Base-by-base conservation (phyloP, 352 stramenopile species). In the Globisporangium splendens region DNA sequence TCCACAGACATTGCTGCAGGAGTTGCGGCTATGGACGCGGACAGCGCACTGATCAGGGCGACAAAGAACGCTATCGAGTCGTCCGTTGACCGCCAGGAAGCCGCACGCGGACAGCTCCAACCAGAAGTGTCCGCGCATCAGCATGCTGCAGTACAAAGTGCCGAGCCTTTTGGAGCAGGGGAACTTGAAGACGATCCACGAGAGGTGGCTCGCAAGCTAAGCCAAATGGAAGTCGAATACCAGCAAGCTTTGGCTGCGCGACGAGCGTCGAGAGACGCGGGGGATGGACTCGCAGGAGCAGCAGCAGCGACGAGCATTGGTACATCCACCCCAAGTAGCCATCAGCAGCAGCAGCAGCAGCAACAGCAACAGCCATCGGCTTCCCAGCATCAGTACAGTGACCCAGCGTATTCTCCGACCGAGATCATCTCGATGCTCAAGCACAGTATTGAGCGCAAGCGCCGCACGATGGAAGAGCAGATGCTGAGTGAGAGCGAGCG, bases 391-490 rank as follows among this genome's bases (percentile, higher is more conserved):
- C 51, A 56, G 21, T 1, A 24, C 12, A 50, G 28, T 31, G 50
- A n/a, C 11, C 10, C 18, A 38, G 35, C 33, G n/a, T 6, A 22
- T 4, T 44, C 20, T n/a, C 31, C 59, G 12, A 38, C 61, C 21
- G 62, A 65, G 1, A 77, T 83, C 41, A 79, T 86, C 46, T 63
- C 69, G n/a, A 65, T 86, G 59, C 64, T 86, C 41, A 72, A 75
- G 60, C 73, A 79, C 39, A 86, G 75, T 54, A 71, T 83, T 42
- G 75, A 83, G 24, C 70, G 71, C 56, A 83, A 83, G 59, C 63
- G 67, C 1, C 68, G 75, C 7, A 76, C 66, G 14, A 65, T 75
- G 13, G 75, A 83, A 39, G 72, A 80, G 61, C 68, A 77, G 46
- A 63, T 73, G 56, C 54, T 83, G 49, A 78, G 74, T 43, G 75